Conservation (phyloP, 2,329 filamentous ascomycete genomes). For the Alternaria sp. region DNA sequence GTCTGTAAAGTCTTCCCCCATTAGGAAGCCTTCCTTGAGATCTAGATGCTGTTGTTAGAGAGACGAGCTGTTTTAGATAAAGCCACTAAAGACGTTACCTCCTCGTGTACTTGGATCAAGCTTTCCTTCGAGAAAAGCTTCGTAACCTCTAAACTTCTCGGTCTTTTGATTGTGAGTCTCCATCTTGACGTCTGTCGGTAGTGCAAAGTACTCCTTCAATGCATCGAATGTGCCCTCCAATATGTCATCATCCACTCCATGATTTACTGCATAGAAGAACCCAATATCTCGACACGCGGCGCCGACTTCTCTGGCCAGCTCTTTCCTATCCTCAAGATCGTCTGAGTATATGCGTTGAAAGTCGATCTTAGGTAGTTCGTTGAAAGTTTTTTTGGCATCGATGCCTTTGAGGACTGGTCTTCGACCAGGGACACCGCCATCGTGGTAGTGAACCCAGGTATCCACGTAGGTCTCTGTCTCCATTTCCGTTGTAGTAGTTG, state of each 20-base stretch:
- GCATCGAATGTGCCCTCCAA: slow-evolving; percentile 42
- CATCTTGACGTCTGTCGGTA: slow-evolving; percentile 48
- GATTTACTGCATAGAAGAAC: slow-evolving; percentile 48
- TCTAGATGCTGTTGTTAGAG: slow-evolving; percentile 24
- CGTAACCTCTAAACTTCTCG: slow-evolving; percentile 47
- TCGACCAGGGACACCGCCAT: slow-evolving; percentile 41
- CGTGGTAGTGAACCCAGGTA: slow-evolving; percentile 42
- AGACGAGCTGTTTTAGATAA: not conserved
- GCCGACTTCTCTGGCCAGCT: slow-evolving; percentile 42
- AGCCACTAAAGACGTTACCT: slow-evolving; percentile 23
- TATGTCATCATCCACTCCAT: slow-evolving; percentile 39
- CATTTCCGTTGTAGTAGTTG: slow-evolving; percentile 18
- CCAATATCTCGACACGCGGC: slow-evolving; percentile 46
- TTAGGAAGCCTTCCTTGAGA: slow-evolving; percentile 48
- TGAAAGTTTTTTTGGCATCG: slow-evolving; percentile 38
- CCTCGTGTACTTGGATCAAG: slow-evolving; percentile 48
- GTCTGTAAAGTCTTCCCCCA: slow-evolving; percentile 48
- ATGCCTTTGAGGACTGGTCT: slow-evolving; percentile 37
- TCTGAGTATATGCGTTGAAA: slow-evolving; percentile 42
- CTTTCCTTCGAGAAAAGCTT: slow-evolving; percentile 49
- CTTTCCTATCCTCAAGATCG: slow-evolving; percentile 32
- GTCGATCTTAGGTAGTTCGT: slow-evolving; percentile 41
- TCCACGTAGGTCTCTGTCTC: slow-evolving; percentile 20
- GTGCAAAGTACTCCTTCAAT: slow-evolving; percentile 42
- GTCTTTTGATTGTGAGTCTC: slow-evolving; percentile 49